Conservation (phyloP, 2,329 filamentous ascomycete species). For the Fusarium torreyae region DNA sequence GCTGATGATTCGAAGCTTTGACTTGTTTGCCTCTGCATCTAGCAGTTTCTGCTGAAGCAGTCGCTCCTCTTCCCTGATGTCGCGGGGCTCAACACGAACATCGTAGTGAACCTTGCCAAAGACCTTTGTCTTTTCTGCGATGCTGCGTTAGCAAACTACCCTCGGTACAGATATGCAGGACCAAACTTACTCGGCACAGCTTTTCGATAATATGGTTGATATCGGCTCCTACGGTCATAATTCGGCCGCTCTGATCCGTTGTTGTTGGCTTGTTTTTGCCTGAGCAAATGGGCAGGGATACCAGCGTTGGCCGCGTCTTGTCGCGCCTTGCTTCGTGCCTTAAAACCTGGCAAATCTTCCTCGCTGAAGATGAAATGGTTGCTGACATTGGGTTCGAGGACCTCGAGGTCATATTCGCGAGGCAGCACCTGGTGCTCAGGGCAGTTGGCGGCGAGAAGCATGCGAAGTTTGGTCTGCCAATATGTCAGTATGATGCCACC, state of each 20-base stretch:
- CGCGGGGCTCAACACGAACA: conserved; percentile 79
- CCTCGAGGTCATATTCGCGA: conserved; percentile 87
- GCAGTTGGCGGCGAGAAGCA: conserved; percentile 77
- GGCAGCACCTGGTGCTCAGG: conserved; percentile 82
- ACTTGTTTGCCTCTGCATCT: conserved; percentile 66
- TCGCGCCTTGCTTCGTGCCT: conserved; percentile 65
- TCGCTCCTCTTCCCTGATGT: conserved; percentile 77
- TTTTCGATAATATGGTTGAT: conserved; percentile 75
- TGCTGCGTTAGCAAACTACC: conserved; percentile 40
- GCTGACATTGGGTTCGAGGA: conserved; percentile 74
- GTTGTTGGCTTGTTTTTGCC: conserved; percentile 54
- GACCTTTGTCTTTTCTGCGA: conserved; percentile 81
- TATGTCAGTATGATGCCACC: conserved; percentile 22
- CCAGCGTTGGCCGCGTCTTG: conserved; percentile 71
- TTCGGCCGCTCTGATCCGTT: conserved; percentile 61
- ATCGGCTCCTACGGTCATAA: conserved; percentile 61
- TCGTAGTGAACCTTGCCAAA: conserved; percentile 82
- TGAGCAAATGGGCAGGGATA: conserved; percentile 71
- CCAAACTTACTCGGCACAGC: conserved; percentile 79
- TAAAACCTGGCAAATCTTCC: conserved; percentile 80
- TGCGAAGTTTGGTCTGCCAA: conserved; percentile 61
- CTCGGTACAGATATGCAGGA: background rate
- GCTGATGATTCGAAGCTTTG: conserved; percentile 66
- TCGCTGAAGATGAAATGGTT: conserved; percentile 96
- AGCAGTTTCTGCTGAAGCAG: conserved; percentile 72